phyloP scores from a whole-genome alignment of 257 asterid species.

The Solanum rostratum region DNA sequence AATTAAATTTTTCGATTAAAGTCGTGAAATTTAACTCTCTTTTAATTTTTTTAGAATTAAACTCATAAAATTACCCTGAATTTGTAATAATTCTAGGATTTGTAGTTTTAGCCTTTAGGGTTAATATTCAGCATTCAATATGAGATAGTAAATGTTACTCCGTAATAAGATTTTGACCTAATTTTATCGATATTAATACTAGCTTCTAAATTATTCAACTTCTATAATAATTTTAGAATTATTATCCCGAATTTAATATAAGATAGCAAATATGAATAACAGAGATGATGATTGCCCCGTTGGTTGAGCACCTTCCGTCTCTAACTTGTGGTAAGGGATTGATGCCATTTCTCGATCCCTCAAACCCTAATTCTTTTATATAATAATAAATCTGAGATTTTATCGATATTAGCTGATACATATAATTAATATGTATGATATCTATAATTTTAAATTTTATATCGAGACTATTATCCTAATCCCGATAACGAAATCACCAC shows the following conservation, averaged over 20 bases:
- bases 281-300: not conserved
- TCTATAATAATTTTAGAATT: not conserved
- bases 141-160: not conserved
- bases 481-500: not conserved
- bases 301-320: too few relatives aligned
- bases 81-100: not conserved
- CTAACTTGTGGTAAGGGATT: not conserved
- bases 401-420: not conserved
- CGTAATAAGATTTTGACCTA: not conserved
- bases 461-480: not conserved
- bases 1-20: not conserved
- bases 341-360: not conserved
- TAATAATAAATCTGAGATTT: not conserved
- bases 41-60: not conserved
- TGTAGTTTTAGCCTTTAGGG: not conserved
- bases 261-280: too few relatives aligned
- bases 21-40: not conserved
- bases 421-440: not conserved
- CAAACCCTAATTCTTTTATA: not conserved
- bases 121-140: not conserved
- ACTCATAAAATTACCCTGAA: not conserved
- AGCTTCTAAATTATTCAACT: not conserved
- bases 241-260: not conserved
- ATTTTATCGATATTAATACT: not conserved
- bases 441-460: not conserved